Percentiles rank a stretch among this genome's conserved stretches.
Evolutionary conservation across 805 yeast species (phyloP).

Genomic region (Trichomonascus vanleenenianus): DNA sequence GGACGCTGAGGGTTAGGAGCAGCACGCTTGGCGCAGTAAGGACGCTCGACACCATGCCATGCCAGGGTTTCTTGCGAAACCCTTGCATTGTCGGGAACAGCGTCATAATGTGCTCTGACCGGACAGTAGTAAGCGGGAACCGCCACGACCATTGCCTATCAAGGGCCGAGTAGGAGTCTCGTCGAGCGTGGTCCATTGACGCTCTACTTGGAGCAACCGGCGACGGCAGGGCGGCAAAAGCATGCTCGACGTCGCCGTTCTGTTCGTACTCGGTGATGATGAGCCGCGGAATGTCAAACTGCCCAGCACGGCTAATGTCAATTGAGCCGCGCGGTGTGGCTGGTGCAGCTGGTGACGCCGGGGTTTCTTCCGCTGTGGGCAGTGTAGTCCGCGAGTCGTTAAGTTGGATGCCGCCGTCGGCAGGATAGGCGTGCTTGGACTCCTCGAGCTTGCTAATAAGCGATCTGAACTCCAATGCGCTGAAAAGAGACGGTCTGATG

Average conservation of each 20-base stretch:
- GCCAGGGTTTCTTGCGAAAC: conserved; percentile 19
- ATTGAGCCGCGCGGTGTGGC: too few species aligned
- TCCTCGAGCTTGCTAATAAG: background rate
- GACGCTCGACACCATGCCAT: conserved; percentile 20
- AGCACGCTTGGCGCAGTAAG: conserved; percentile 27
- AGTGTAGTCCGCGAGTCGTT: too few species aligned
- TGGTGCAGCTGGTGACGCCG: too few species aligned
- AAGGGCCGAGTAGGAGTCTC: too few species aligned
- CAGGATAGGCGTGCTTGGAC: background rate
- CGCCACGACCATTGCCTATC: too few species aligned
- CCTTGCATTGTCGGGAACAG: conserved; percentile 27
- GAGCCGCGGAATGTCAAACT: conserved; percentile 1
- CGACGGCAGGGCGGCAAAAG: background rate
- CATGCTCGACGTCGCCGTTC: background rate
- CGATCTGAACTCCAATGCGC: conserved; percentile 32
- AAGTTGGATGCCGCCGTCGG: too few species aligned
- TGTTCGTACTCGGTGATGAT: background rate
- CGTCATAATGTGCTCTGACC: conserved; percentile 1
- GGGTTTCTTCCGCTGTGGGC: too few species aligned
- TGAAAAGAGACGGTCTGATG: conserved; percentile 32
- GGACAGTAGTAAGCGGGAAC: too few species aligned
- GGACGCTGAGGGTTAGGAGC: conserved; percentile 26
- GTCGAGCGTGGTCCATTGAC: too few species aligned
- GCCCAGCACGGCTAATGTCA: background rate
- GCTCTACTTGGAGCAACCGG: too few species aligned